Evolutionary conservation across 257 asterid genomes (phyloP).

Genomic region (Nicotiana tomentosiformis): DNA sequence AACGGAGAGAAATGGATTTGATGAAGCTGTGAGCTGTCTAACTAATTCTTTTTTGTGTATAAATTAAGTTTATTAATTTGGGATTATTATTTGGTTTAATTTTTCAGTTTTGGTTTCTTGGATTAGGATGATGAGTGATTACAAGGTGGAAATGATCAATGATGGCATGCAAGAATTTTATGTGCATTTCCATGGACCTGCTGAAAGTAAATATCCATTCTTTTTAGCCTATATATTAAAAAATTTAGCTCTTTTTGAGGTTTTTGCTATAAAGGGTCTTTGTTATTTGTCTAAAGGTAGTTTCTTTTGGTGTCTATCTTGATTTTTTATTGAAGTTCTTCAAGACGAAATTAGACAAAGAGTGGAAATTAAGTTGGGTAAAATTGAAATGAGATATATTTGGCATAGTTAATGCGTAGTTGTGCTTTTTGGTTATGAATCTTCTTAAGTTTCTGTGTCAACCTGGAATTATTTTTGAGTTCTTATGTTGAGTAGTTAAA

Average conservation of each 20-base stretch:
- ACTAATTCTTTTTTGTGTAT: background rate
- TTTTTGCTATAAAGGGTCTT: constrained; percentile 19
- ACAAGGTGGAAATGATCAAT: constrained; percentile 90
- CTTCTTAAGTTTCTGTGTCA: background rate
- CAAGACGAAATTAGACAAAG: background rate
- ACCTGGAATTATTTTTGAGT: background rate
- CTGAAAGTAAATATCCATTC: constrained; percentile 48
- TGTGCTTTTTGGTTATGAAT: background rate
- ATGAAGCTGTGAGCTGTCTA: constrained; percentile 70
- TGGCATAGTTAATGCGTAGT: background rate
- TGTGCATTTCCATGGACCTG: constrained; percentile 89
- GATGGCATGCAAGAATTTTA: constrained; percentile 82
- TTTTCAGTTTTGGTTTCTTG: constrained; percentile 7
- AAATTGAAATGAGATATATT: background rate
- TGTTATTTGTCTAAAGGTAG: background rate
- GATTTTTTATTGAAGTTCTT: background rate
- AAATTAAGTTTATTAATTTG: constrained; percentile 9
- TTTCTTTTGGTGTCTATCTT: background rate
- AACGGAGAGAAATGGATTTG: constrained; percentile 95
- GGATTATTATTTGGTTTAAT: background rate
- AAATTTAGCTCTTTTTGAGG: background rate
- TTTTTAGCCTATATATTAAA: constrained; percentile 14
- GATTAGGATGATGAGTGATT: constrained; percentile 94
- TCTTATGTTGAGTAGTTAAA: background rate
- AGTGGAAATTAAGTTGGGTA: background rate